Evolutionary conservation across 2,329 filamentous ascomycete species (phyloP).

Genomic region (Trichoderma aggressivum): DNA sequence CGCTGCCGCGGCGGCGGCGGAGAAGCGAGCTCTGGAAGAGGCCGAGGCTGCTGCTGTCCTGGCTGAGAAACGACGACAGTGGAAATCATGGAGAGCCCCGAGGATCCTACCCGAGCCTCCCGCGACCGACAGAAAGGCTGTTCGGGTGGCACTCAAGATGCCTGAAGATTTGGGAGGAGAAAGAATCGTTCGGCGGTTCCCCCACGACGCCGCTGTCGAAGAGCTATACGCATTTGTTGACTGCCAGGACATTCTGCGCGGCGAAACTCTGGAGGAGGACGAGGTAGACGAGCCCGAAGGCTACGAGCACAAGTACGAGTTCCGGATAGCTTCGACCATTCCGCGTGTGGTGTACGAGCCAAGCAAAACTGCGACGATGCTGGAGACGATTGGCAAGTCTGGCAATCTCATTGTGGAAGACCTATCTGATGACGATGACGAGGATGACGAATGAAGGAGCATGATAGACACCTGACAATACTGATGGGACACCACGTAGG

Average conservation of each 20-base stretch:
- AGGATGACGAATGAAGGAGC: conserved; percentile 29
- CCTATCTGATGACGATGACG: conserved; percentile 35
- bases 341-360: conserved; percentile 78
- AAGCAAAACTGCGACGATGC: conserved; percentile 61
- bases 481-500: neutral
- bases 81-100: conserved; percentile 75
- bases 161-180: conserved; percentile 59
- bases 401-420: conserved; percentile 88
- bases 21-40: conserved; percentile 57
- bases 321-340: conserved; percentile 80
- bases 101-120: conserved; percentile 67
- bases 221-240: conserved; percentile 96
- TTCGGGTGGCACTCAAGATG: conserved; percentile 68
- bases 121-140: conserved; percentile 59
- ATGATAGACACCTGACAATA: neutral
- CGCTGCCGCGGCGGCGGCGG: conserved; percentile 63
- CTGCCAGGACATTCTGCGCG: conserved; percentile 67
- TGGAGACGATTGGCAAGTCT: conserved; percentile 72
- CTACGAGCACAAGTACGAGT: conserved; percentile 81
- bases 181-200: conserved; percentile 74
- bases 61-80: conserved; percentile 55
- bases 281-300: conserved; percentile 50
- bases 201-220: conserved; percentile 67
- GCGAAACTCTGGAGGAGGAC: conserved; percentile 30
- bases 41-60: conserved; percentile 57